Percentiles rank a stretch among this genome's conserved stretches.
phyloP scores from a whole-genome alignment of 306 rosid species.

The Delonix regia region DNA sequence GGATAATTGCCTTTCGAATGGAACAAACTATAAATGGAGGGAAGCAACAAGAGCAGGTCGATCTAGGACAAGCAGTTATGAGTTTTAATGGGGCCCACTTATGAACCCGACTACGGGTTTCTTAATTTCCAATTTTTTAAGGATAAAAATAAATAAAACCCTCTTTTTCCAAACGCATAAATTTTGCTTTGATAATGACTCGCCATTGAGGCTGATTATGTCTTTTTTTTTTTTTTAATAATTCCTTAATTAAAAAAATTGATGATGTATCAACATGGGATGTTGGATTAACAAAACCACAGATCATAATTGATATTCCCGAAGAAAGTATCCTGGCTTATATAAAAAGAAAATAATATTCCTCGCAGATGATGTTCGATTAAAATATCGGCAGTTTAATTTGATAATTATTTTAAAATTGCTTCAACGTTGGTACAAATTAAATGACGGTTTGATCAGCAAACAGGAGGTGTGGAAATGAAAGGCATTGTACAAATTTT shows the following conservation, averaged over 20 bases:
- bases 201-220: background rate
- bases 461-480: constrained; percentile 23
- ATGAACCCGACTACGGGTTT: constrained; percentile 20
- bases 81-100: constrained; percentile 37
- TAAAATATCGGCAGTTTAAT: background rate
- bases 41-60: constrained; percentile 24
- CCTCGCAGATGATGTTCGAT: background rate
- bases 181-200: constrained; percentile 7
- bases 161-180: background rate
- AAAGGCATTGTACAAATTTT: constrained; percentile 5
- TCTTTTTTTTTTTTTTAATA: background rate
- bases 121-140: background rate
- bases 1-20: background rate
- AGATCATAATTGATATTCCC: background rate
- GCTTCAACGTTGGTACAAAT: background rate
- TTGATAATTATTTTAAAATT: background rate
- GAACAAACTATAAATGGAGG: constrained; percentile 1
- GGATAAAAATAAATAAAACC: too few species aligned
- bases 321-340: background rate
- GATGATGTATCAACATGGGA: constrained; percentile 10
- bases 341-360: background rate
- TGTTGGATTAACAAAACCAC: background rate
- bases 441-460: constrained; percentile 20
- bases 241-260: background rate
- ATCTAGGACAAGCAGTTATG: constrained; percentile 32